phyloP scores from a whole-genome alignment of 148 eudicot species.

The Heliosperma pusillum region DNA sequence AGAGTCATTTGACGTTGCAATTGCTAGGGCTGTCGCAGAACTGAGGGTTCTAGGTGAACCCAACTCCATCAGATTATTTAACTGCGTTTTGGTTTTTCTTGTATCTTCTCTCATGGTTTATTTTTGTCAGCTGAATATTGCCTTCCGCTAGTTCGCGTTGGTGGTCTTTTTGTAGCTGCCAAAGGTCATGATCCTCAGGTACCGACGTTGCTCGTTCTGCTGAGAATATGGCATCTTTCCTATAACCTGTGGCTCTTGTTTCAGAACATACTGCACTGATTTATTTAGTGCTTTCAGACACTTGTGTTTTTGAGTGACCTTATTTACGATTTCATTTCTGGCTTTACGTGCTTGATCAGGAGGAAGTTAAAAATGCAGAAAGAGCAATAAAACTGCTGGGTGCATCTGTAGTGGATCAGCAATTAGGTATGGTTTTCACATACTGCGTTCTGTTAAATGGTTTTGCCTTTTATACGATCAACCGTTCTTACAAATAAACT shows the following conservation, averaged over 20 bases:
- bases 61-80: neutral
- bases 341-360: slow-evolving; percentile 40
- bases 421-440: slow-evolving; percentile 42
- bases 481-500: neutral
- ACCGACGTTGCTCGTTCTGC: neutral
- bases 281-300: neutral
- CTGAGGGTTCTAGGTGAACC: slow-evolving; percentile 69
- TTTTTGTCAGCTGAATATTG: slow-evolving; percentile 74
- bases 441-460: neutral
- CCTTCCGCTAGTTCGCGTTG: slow-evolving; percentile 88
- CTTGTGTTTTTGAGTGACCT: neutral
- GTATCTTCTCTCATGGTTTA: slow-evolving; percentile 20
- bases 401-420: slow-evolving; percentile 67
- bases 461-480: neutral
- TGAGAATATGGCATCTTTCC: neutral
- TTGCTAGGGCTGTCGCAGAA: slow-evolving; percentile 97
- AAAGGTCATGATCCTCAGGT: slow-evolving; percentile 95
- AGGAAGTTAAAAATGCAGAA: slow-evolving; percentile 67
- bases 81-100: neutral
- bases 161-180: slow-evolving; percentile 93
- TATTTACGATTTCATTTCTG: neutral
- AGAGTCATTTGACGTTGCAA: slow-evolving; percentile 79
- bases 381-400: slow-evolving; percentile 83
- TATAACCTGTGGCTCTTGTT: neutral
- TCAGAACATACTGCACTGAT: neutral